Evolutionary conservation across 2,329 filamentous ascomycete genomes (phyloP).

Genomic region (Cercospora janseana): DNA sequence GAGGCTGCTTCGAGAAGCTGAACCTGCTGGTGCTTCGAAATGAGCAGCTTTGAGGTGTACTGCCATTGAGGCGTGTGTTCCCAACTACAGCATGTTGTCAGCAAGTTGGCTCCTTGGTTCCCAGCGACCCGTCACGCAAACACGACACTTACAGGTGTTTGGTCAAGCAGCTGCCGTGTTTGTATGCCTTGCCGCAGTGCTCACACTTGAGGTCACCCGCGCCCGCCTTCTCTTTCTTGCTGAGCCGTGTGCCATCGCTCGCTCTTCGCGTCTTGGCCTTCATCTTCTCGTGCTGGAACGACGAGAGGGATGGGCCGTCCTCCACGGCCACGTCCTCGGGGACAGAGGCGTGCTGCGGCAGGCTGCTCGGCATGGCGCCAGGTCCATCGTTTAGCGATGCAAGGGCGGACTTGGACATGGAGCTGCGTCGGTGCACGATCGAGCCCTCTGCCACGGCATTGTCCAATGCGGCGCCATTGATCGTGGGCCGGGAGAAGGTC

Average conservation of each 20-base stretch:
- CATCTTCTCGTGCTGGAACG: slow-evolving; percentile 48
- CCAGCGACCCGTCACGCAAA: not conserved
- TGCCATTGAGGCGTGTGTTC: slow-evolving; percentile 99
- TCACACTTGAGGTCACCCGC: slow-evolving; percentile 89
- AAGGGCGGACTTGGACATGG: slow-evolving; percentile 61
- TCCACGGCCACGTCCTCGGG: slow-evolving; percentile 57
- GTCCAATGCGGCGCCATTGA: slow-evolving; percentile 64
- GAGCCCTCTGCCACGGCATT: slow-evolving; percentile 64
- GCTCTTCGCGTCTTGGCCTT: slow-evolving; percentile 60
- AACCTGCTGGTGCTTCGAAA: slow-evolving; percentile 99
- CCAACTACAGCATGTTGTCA: slow-evolving; percentile 65
- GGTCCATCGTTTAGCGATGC: slow-evolving; percentile 54
- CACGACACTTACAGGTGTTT: slow-evolving; percentile 91
- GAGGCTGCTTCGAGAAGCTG: slow-evolving; percentile 95
- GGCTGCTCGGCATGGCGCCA: slow-evolving; percentile 62
- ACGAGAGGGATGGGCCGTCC: slow-evolving; percentile 63
- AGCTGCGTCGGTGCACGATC: slow-evolving; percentile 61
- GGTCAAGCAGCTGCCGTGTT: slow-evolving; percentile 99
- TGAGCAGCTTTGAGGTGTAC: slow-evolving; percentile 92
- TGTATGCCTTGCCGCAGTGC: slow-evolving; percentile 99
- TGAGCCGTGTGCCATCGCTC: slow-evolving; percentile 81
- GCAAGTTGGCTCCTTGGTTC: slow-evolving; percentile 8
- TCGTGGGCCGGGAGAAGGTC: slow-evolving; percentile 73
- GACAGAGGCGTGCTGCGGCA: slow-evolving; percentile 53
- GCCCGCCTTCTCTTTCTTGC: slow-evolving; percentile 78